Evolutionary conservation across 2,329 filamentous ascomycete genomes (phyloP).

Genomic region (Elsinoe perseae): DNA sequence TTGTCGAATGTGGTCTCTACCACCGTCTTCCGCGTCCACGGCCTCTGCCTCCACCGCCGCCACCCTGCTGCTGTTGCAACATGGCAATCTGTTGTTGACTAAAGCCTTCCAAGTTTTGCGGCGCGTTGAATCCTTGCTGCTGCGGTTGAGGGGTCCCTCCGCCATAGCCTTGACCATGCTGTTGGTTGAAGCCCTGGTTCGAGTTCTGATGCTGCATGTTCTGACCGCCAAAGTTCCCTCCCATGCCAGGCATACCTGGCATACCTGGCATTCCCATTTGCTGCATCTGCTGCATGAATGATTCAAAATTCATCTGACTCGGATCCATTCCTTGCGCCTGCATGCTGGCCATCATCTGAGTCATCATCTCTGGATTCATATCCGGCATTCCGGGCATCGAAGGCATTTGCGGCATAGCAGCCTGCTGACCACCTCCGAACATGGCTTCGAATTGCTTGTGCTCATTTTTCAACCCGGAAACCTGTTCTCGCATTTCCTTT

Average conservation of each 20-base stretch:
- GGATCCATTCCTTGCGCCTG: slow-evolving; percentile 48
- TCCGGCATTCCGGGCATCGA: slow-evolving; percentile 42
- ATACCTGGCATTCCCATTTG: slow-evolving; percentile 36
- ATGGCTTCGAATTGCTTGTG: slow-evolving; percentile 55
- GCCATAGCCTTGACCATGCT: slow-evolving; percentile 8
- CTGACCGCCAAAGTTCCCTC: slow-evolving; percentile 20
- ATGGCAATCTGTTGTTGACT: slow-evolving; percentile 31
- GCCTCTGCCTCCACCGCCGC: slow-evolving; percentile 26
- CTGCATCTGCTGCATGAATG: slow-evolving; percentile 48
- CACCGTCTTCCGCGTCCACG: slow-evolving; percentile 25
- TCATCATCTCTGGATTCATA: slow-evolving; percentile 50
- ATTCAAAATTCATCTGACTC: slow-evolving; percentile 45
- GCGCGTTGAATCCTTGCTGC: slow-evolving; percentile 18
- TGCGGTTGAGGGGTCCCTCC: slow-evolving; percentile 16
- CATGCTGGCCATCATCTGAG: slow-evolving; percentile 50
- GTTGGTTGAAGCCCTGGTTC: slow-evolving; percentile 21
- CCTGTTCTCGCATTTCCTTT: slow-evolving; percentile 66
- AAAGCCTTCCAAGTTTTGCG: slow-evolving; percentile 26
- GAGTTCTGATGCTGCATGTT: slow-evolving; percentile 19
- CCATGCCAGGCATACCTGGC: slow-evolving; percentile 17
- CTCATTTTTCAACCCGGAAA: slow-evolving; percentile 64
- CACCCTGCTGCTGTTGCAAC: slow-evolving; percentile 28
- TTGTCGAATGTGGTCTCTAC: not conserved
- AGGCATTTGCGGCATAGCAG: slow-evolving; percentile 25
- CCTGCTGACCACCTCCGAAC: slow-evolving; percentile 35